Evolutionary conservation across 1,284 basidiomycete genomes (phyloP).

Genomic region (Rhodotorula sp.): DNA sequence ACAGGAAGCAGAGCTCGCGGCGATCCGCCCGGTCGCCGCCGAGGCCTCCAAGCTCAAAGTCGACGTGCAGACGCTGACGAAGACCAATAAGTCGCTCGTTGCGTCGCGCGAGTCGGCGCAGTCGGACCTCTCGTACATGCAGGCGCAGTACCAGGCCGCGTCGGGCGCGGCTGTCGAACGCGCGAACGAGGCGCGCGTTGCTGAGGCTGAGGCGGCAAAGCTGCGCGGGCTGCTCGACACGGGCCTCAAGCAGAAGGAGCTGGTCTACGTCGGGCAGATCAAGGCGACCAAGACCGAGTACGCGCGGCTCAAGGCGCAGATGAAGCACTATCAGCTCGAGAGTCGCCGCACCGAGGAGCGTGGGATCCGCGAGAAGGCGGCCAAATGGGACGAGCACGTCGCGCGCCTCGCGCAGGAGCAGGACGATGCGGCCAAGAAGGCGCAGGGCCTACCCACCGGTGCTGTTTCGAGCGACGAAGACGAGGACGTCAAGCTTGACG

Average conservation of each 20-base stretch:
- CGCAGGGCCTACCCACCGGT: neutral
- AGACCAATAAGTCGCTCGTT: conserved; percentile 25
- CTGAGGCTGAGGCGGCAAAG: conserved; percentile 32
- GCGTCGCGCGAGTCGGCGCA: conserved; percentile 35
- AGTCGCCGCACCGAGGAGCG: conserved; percentile 12
- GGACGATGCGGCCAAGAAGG: neutral
- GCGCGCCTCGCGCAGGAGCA: conserved; percentile 6
- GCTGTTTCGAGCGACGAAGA: conserved; percentile 21
- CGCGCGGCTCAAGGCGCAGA: conserved; percentile 21
- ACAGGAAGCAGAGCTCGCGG: conserved; percentile 14
- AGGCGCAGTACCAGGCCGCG: conserved; percentile 39
- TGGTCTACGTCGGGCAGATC: conserved; percentile 16
- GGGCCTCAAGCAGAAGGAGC: conserved; percentile 35
- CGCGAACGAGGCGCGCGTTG: conserved; percentile 31
- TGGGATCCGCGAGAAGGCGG: conserved; percentile 33
- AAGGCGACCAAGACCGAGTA: conserved; percentile 15
- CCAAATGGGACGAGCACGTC: conserved; percentile 36
- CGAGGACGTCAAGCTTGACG: neutral
- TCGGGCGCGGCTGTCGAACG: conserved; percentile 39
- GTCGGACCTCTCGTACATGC: conserved; percentile 37
- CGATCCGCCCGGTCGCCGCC: conserved; percentile 18
- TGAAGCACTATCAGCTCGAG: conserved; percentile 15
- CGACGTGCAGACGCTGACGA: conserved; percentile 24
- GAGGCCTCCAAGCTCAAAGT: conserved; percentile 27
- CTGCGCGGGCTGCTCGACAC: conserved; percentile 24